Conservation (phyloP, 129 eudicot species). For the Arctium lappa region DNA sequence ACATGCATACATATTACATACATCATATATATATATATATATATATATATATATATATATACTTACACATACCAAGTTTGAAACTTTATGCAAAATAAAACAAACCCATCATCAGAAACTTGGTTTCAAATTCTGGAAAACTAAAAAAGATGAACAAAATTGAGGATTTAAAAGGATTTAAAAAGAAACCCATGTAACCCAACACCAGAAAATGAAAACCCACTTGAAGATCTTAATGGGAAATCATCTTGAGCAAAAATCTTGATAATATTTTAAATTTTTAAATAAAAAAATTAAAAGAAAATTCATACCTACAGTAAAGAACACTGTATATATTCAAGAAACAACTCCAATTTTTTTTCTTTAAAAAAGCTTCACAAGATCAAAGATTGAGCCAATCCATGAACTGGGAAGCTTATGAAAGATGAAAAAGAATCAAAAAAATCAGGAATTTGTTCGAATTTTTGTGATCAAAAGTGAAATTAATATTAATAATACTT, state of each 20-base stretch:
- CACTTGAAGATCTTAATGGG: slow-evolving; percentile 9
- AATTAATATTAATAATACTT: neutral
- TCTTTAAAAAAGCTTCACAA: neutral
- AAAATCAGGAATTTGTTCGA: neutral
- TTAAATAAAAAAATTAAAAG: neutral
- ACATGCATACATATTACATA: slow-evolving; percentile 20
- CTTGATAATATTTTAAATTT: neutral
- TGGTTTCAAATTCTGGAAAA: slow-evolving; percentile 24
- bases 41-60: neutral
- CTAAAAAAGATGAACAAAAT: slow-evolving; percentile 29
- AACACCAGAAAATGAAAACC: slow-evolving; percentile 7
- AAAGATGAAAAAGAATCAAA: neutral
- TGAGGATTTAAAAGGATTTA: slow-evolving; percentile 22
- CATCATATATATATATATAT: neutral
- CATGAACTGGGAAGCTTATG: slow-evolving; percentile 20
- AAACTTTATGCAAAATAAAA: neutral
- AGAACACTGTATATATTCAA: slow-evolving; percentile 3
- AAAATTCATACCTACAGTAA: slow-evolving; percentile 9
- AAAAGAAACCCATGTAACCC: neutral
- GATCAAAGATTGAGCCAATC: slow-evolving; percentile 14
- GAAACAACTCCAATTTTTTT: neutral
- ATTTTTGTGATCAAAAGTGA: slow-evolving; percentile 9
- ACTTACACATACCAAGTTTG: neutral
- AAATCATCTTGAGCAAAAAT: neutral
- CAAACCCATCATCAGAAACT: slow-evolving; percentile 3